Percentiles rank a stretch among this genome's conserved stretches.
Evolutionary conservation across 768 basidiomycete species (phyloP).

Genomic region (Lactarius deliciosus): DNA sequence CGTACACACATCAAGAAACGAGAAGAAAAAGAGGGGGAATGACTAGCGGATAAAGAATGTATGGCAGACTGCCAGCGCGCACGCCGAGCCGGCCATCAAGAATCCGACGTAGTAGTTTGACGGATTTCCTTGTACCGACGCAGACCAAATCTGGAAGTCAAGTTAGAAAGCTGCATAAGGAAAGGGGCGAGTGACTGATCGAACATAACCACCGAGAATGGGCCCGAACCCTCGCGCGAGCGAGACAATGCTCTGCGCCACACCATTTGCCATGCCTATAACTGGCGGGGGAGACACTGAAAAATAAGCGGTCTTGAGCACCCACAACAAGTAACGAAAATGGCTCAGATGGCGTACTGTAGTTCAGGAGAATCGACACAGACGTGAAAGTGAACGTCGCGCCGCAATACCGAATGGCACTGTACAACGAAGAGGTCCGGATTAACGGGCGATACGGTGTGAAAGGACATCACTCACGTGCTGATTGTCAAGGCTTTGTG

Average conservation of each 20-base stretch:
- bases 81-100: slow-evolving; percentile 15
- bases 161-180: background rate
- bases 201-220: slow-evolving; percentile 77
- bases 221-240: slow-evolving; percentile 90
- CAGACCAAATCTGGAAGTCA: slow-evolving; percentile 27
- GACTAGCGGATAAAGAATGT: slow-evolving; percentile 23
- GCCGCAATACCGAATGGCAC: slow-evolving; percentile 85
- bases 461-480: slow-evolving; percentile 56
- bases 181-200: slow-evolving; percentile 32
- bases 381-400: slow-evolving; percentile 89
- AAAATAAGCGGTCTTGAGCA: slow-evolving; percentile 17
- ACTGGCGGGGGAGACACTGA: slow-evolving; percentile 88
- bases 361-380: slow-evolving; percentile 83
- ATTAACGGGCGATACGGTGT: too few species aligned
- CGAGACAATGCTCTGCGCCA: slow-evolving; percentile 94
- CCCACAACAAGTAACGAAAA: background rate
- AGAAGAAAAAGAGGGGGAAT: background rate
- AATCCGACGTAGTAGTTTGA: slow-evolving; percentile 26
- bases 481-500: slow-evolving; percentile 64
- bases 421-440: slow-evolving; percentile 35
- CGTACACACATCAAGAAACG: background rate
- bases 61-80: slow-evolving; percentile 14
- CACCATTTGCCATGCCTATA: slow-evolving; percentile 90
- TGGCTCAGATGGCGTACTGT: slow-evolving; percentile 49
- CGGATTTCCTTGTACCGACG: slow-evolving; percentile 19